These are phyloP conservation scores for Wickerhamomyces sp. DNA, from an alignment of 1,139 yeast species.

Conservation along the genomic window DNA sequence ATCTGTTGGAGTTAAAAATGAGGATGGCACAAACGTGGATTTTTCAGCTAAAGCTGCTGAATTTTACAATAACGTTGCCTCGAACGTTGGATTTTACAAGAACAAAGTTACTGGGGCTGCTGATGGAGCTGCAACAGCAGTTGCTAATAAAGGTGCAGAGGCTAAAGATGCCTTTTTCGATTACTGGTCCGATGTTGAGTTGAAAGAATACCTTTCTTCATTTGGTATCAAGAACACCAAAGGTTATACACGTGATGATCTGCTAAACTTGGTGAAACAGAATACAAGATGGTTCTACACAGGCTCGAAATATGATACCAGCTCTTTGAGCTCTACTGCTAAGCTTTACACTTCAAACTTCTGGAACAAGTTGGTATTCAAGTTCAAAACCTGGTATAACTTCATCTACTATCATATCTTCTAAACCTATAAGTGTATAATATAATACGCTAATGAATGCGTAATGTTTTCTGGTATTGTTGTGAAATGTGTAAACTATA, in stretches of 20 bases:
- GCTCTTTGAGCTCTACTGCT: conserved; percentile 3
- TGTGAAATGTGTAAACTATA: too few relatives aligned
- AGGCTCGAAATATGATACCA: conserved; percentile 17
- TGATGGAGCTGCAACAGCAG: conserved; percentile 21
- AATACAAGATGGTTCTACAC: conserved; percentile 37
- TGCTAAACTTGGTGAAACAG: conserved; percentile 42
- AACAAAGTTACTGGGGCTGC: conserved; percentile 14
- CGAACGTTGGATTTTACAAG: conserved; percentile 8
- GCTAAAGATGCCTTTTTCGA: conserved; percentile 37
- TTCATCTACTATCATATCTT: conserved; percentile 10
- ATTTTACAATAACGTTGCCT: conserved; percentile 14
- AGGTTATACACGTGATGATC: conserved; percentile 39
- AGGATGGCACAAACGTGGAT: conserved; percentile 33
- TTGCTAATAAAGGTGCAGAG: conserved; percentile 15
- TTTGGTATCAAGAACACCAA: conserved; percentile 43
- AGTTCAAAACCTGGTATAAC: conserved; percentile 12
- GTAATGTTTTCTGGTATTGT: too few relatives aligned
- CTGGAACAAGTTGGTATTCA: conserved; percentile 7
- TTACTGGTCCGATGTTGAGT: conserved; percentile 51
- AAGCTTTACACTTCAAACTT: conserved; percentile 13
- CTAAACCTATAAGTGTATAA: neutral
- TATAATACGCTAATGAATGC: too few relatives aligned
- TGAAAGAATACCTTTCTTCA: conserved; percentile 46
- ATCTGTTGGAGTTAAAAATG: conserved; percentile 37
- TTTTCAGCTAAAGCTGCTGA: conserved; percentile 30